Evolutionary conservation across 345 rosid species (phyloP).

Genomic region (Eucalyptus caleyi): DNA sequence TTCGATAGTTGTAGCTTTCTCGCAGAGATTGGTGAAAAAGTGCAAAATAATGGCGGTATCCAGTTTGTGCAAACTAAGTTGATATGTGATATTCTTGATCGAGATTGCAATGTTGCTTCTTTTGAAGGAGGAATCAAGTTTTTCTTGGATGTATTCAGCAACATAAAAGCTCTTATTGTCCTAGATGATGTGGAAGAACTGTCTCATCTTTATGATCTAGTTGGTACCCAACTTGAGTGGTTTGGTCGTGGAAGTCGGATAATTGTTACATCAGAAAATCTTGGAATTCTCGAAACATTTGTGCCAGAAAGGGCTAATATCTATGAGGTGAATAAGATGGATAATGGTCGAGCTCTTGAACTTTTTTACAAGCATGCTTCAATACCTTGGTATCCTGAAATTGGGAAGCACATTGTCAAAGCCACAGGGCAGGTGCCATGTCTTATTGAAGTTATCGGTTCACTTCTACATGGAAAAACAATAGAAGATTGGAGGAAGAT

Average conservation of each 20-base stretch:
- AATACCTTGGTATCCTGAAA: too few relatives aligned
- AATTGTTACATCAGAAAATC: background rate
- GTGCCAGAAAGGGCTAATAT: rapidly evolving
- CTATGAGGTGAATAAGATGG: too few relatives aligned
- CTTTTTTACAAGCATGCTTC: too few relatives aligned
- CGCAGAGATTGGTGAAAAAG: rapidly evolving
- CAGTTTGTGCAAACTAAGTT: background rate
- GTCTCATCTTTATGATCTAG: background rate
- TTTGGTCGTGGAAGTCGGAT: background rate
- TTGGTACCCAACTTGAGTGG: background rate
- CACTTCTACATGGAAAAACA: too few relatives aligned
- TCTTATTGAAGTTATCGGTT: too few relatives aligned
- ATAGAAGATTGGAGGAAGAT: too few relatives aligned
- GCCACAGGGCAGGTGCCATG: too few relatives aligned
- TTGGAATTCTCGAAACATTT: too few relatives aligned
- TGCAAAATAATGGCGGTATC: background rate
- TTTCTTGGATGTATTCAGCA: rapidly evolving
- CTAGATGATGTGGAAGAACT: background rate
- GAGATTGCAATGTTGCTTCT: rapidly evolving
- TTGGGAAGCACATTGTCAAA: too few relatives aligned
- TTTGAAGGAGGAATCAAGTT: background rate
- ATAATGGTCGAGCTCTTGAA: too few relatives aligned
- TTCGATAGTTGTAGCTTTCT: background rate
- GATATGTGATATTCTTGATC: rapidly evolving
- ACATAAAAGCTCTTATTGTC: background rate